Evolutionary conservation across 768 basidiomycete genomes (phyloP).

Genomic region (Russula virescens): DNA sequence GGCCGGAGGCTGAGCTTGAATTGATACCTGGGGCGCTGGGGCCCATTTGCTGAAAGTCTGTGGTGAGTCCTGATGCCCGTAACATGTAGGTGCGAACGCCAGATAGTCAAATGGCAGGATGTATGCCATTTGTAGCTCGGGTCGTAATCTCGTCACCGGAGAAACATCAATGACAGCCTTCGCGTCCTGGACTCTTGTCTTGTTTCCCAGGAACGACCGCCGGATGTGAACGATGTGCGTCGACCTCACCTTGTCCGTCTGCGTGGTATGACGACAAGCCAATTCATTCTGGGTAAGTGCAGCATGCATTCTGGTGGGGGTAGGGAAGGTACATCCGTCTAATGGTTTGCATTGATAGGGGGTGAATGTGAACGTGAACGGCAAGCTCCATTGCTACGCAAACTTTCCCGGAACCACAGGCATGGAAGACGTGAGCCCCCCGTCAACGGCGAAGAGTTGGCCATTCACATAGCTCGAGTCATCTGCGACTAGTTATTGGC

Average conservation of each 20-base stretch:
- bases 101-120: too few relatives aligned
- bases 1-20: neutral
- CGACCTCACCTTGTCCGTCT: too few relatives aligned
- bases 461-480: slow-evolving; percentile 92
- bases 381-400: slow-evolving; percentile 34
- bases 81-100: too few relatives aligned
- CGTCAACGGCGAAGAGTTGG: slow-evolving; percentile 81
- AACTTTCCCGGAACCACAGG: slow-evolving; percentile 75
- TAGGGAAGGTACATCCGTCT: neutral
- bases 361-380: neutral
- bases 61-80: neutral
- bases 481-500: slow-evolving; percentile 39
- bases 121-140: too few relatives aligned
- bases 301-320: neutral
- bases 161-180: too few relatives aligned
- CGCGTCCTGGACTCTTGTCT: too few relatives aligned
- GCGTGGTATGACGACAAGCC: neutral
- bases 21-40: neutral
- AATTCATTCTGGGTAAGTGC: neutral
- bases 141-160: too few relatives aligned
- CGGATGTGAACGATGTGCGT: too few relatives aligned
- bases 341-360: too few relatives aligned
- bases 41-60: too few relatives aligned
- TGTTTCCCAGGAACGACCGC: too few relatives aligned
- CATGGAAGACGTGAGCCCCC: slow-evolving; percentile 73